Evolutionary conservation across 331 rosid genomes (phyloP).

Genomic region (Malus hybrid): DNA sequence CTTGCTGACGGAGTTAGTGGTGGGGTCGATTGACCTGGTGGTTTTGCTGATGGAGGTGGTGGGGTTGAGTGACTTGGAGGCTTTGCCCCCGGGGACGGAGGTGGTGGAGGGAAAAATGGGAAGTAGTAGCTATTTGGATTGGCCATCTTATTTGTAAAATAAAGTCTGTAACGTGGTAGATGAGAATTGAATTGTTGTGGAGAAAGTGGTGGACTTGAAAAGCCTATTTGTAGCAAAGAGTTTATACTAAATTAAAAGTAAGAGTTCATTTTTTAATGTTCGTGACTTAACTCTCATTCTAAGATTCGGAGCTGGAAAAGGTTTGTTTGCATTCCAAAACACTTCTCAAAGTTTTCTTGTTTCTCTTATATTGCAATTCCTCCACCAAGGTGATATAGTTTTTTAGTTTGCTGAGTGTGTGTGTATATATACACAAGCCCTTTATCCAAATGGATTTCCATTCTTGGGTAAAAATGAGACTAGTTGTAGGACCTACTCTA

Average conservation of each 20-base stretch:
- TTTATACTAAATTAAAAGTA: slow-evolving; percentile 10
- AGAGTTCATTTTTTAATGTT: not conserved
- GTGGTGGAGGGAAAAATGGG: slow-evolving; percentile 40
- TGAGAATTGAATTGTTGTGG: slow-evolving; percentile 18
- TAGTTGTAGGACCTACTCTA: no score
- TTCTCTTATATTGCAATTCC: slow-evolving; percentile 6
- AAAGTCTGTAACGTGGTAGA: not conserved
- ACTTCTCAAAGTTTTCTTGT: slow-evolving; percentile 31
- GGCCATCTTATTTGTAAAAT: slow-evolving; percentile 4
- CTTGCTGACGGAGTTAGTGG: slow-evolving; percentile 21
- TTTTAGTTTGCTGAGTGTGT: not conserved
- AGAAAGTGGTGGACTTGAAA: slow-evolving; percentile 5
- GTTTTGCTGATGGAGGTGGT: no score
- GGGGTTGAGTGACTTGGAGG: no score
- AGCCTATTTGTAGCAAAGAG: slow-evolving; percentile 27
- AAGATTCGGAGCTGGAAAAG: slow-evolving; percentile 32
- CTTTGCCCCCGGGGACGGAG: slow-evolving; percentile 17
- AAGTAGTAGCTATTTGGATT: slow-evolving; percentile 8
- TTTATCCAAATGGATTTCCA: no score
- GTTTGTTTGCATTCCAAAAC: slow-evolving; percentile 66
- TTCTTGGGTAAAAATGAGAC: no score
- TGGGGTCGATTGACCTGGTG: not conserved
- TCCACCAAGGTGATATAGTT: not conserved
- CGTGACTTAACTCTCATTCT: slow-evolving; percentile 55
- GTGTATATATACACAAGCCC: no score